Conservation (phyloP, 176 grass and related monocot species). For the Triticum turgidum region DNA sequence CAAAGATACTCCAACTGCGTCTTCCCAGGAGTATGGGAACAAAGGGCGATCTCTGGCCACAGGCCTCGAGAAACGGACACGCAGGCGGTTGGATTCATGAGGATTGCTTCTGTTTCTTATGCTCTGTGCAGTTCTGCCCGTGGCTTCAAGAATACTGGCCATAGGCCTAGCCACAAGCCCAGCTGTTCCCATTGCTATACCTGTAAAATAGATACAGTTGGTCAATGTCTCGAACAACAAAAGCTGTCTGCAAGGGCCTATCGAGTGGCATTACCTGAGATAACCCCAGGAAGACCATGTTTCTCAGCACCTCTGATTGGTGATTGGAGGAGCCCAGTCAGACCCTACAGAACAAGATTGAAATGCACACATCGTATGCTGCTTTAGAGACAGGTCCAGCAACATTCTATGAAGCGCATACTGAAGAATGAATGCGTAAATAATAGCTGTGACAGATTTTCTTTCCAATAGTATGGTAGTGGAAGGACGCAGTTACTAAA, state of each 20-base stretch:
- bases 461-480: neutral
- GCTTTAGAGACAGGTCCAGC: slow-evolving; percentile 8
- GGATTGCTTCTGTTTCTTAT: slow-evolving; percentile 89
- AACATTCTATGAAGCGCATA: slow-evolving; percentile 20
- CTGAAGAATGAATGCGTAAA: slow-evolving; percentile 9
- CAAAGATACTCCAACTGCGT: slow-evolving; percentile 71
- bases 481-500: neutral
- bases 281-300: slow-evolving; percentile 90
- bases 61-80: slow-evolving; percentile 67
- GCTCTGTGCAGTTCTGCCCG: slow-evolving; percentile 96
- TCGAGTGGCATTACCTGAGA: slow-evolving; percentile 60
- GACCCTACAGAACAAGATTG: slow-evolving; percentile 56
- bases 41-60: slow-evolving; percentile 50
- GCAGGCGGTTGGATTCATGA: slow-evolving; percentile 60
- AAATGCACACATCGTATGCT: slow-evolving; percentile 18
- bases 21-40: slow-evolving; percentile 89
- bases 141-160: slow-evolving; percentile 93
- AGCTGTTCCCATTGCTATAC: slow-evolving; percentile 94
- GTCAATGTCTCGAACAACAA: slow-evolving; percentile 20
- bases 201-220: slow-evolving; percentile 46
- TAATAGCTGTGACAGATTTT: neutral
- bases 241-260: slow-evolving; percentile 10
- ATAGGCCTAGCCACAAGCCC: slow-evolving; percentile 87
- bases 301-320: slow-evolving; percentile 93
- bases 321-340: slow-evolving; percentile 94